These are phyloP conservation scores for Scheffersomyces quercinus DNA, from an alignment of 1,139 yeast species.

Conservation along the genomic window DNA sequence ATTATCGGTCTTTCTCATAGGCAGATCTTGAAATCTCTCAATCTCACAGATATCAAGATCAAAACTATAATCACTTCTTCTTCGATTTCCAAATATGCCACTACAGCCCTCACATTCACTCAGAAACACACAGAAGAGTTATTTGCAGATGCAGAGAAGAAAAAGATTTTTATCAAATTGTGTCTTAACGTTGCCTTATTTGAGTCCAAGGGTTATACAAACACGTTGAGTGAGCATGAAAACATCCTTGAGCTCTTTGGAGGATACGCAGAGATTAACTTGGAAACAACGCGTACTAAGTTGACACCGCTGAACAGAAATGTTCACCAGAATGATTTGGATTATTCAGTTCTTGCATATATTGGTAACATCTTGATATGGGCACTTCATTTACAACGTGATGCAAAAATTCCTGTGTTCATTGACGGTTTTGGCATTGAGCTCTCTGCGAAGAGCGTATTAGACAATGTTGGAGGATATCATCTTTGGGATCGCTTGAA, in stretches of 20 bases:
- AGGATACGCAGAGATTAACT: constrained; percentile 34
- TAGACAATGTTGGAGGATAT: constrained; percentile 39
- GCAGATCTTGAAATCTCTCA: constrained; percentile 33
- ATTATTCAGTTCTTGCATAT: constrained; percentile 40
- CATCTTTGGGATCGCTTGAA: constrained; percentile 47
- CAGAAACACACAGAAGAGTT: constrained; percentile 27
- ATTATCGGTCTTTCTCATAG: constrained; percentile 42
- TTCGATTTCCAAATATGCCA: constrained; percentile 32
- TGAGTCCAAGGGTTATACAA: constrained; percentile 41
- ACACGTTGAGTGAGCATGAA: constrained; percentile 26
- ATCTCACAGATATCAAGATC: constrained; percentile 39
- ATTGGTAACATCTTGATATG: constrained; percentile 46
- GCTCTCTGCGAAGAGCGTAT: constrained; percentile 19
- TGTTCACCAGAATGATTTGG: constrained; percentile 39
- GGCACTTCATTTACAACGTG: constrained; percentile 32
- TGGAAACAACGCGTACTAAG: constrained; percentile 36
- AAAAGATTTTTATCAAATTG: constrained; percentile 28
- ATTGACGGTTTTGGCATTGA: constrained; percentile 22
- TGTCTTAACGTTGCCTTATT: constrained; percentile 41
- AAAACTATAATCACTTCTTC: constrained; percentile 38
- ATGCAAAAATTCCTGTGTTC: constrained; percentile 16
- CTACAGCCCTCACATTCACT: constrained; percentile 29
- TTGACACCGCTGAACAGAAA: constrained; percentile 37
- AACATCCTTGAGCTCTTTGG: constrained; percentile 33
- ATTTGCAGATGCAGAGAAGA: constrained; percentile 27